Percentiles rank a stretch among this genome's conserved stretches.
These are phyloP conservation scores for Rubus parviflorus DNA, from an alignment of 306 rosid genomes.

Conservation along the genomic window DNA sequence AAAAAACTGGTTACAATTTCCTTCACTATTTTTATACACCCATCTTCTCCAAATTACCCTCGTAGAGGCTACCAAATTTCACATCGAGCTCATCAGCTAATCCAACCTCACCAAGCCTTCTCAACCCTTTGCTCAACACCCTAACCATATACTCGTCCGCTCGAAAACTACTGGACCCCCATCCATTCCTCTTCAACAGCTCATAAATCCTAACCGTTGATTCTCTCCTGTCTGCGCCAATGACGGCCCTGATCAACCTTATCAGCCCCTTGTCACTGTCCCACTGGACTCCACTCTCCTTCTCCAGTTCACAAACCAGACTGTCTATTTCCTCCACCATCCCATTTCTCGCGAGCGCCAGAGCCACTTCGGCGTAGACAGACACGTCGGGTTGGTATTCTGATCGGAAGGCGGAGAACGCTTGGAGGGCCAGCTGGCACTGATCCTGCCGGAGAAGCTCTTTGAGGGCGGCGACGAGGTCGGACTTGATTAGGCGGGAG, in stretches of 20 bases:
- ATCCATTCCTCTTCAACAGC: conserved; percentile 65
- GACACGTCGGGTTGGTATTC: conserved; percentile 60
- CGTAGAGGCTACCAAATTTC: conserved; percentile 22
- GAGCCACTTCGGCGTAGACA: conserved; percentile 52
- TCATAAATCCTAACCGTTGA: conserved; percentile 72
- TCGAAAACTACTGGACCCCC: conserved; percentile 38
- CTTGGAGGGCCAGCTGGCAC: conserved; percentile 60
- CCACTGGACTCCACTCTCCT: conserved; percentile 28
- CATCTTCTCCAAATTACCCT: conserved; percentile 13
- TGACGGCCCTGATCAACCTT: conserved; percentile 60
- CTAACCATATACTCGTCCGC: conserved; percentile 61
- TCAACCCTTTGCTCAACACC: conserved; percentile 66
- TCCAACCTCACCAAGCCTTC: conserved; percentile 54
- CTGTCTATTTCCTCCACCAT: conserved; percentile 61
- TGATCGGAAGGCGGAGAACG: conserved; percentile 63
- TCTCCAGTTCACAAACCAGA: conserved; percentile 52
- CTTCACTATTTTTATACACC: neutral
- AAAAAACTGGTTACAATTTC: no score
- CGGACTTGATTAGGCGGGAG: conserved; percentile 64
- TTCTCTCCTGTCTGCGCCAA: conserved; percentile 59
- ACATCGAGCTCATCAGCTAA: conserved; percentile 41
- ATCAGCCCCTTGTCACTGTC: conserved; percentile 54
- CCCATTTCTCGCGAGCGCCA: conserved; percentile 42
- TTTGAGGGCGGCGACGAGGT: conserved; percentile 66
- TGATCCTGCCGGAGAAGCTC: conserved; percentile 88